phyloP scores from a whole-genome alignment of 2,329 filamentous ascomycete species.

The Trichoderma guizhouense region DNA sequence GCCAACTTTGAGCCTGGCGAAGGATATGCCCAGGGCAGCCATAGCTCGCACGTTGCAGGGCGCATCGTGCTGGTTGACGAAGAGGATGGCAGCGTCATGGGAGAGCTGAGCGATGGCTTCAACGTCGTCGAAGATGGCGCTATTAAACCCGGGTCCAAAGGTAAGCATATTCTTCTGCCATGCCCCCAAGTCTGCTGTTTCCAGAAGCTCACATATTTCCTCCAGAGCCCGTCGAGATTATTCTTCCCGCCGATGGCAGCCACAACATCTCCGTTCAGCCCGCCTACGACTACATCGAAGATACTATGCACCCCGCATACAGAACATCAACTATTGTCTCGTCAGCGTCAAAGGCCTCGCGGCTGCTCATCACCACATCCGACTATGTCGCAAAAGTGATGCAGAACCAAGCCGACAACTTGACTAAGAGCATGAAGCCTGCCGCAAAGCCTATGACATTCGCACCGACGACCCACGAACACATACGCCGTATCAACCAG shows the following conservation, averaged over 20 bases:
- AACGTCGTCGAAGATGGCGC: slow-evolving; percentile 72
- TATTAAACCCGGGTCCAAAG: slow-evolving; percentile 85
- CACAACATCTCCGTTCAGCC: slow-evolving; percentile 64
- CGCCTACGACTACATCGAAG: slow-evolving; percentile 68
- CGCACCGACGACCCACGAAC: slow-evolving; percentile 75
- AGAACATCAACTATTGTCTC: slow-evolving; percentile 81
- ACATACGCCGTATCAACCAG: slow-evolving; percentile 85
- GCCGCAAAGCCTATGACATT: slow-evolving; percentile 81
- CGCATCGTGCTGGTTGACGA: slow-evolving; percentile 93
- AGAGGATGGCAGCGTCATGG: slow-evolving; percentile 92
- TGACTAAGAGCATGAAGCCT: slow-evolving; percentile 77
- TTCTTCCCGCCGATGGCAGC: slow-evolving; percentile 65
- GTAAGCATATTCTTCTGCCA: slow-evolving; percentile 44
- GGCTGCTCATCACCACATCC: slow-evolving; percentile 86
- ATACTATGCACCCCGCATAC: slow-evolving; percentile 88
- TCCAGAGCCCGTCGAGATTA: slow-evolving; percentile 72
- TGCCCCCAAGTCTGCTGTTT: background rate
- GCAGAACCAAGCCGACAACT: slow-evolving; percentile 72
- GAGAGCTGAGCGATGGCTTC: slow-evolving; percentile 81
- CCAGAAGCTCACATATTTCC: background rate
- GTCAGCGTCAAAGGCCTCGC: slow-evolving; percentile 81
- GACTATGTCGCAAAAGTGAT: slow-evolving; percentile 75
- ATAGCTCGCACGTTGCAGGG: slow-evolving; percentile 52
- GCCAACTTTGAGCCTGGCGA: slow-evolving; percentile 75
- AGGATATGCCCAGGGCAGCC: slow-evolving; percentile 65